A percentile compares a stretch with the other conserved stretches of the same genome.
These are phyloP conservation scores for Boletus subparvulus DNA, from an alignment of 768 basidiomycete species.

Conservation along the genomic window DNA sequence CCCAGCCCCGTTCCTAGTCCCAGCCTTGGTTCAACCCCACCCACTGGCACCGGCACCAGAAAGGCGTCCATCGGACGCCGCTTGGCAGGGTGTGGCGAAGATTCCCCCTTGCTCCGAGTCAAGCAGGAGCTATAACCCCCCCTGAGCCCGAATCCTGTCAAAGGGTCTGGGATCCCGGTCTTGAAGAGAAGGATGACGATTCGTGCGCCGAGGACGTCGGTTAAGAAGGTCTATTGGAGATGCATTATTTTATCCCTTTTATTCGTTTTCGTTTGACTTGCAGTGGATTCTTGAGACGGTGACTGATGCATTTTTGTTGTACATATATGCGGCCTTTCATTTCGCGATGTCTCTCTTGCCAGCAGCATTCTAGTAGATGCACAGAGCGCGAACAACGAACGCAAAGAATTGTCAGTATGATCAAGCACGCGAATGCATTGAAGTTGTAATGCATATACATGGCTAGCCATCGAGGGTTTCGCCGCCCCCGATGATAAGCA, in stretches of 20 bases:
- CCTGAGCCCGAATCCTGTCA: constrained; percentile 21
- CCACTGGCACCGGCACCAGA: neutral
- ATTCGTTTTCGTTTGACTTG: neutral
- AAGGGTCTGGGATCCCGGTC: constrained; percentile 29
- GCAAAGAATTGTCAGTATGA: too few species aligned
- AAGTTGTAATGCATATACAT: too few species aligned
- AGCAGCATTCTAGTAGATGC: neutral
- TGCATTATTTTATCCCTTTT: neutral
- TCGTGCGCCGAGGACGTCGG: constrained; percentile 19
- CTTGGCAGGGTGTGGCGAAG: constrained; percentile 8
- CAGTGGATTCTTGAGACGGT: neutral
- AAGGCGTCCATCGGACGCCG: constrained; percentile 12
- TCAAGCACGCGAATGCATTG: too few species aligned
- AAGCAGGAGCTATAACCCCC: constrained; percentile 12
- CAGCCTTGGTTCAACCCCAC: neutral
- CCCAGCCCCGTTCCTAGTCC: constrained; percentile 7
- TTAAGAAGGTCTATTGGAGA: constrained; percentile 14
- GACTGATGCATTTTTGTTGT: neutral
- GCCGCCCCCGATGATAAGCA: too few species aligned
- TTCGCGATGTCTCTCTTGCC: neutral
- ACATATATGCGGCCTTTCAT: neutral
- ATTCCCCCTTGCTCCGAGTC: constrained; percentile 20
- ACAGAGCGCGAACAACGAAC: too few species aligned
- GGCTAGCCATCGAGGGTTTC: too few species aligned
- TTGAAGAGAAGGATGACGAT: constrained; percentile 30